Conservation (phyloP, 495 filamentous ascomycete species). For the Chaetomium cochliodes region DNA sequence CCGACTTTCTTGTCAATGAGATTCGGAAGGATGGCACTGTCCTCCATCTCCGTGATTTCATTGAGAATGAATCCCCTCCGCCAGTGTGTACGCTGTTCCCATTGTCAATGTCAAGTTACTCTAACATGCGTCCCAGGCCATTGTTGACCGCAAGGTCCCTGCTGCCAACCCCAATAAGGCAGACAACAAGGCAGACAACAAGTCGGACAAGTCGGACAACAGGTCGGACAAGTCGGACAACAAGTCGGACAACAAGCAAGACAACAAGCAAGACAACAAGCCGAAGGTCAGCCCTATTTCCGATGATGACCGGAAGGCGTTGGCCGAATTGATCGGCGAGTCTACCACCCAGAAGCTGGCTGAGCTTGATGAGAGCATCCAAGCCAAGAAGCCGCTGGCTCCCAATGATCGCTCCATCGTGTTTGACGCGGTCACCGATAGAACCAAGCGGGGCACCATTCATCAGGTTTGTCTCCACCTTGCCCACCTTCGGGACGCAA, state of each 20-base stretch:
- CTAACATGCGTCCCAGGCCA: slow-evolving; percentile 6
- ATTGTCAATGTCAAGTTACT: background rate
- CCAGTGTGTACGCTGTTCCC: slow-evolving; percentile 22
- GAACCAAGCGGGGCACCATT: slow-evolving; percentile 38
- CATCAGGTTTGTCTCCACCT: slow-evolving; percentile 39
- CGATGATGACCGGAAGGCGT: slow-evolving; percentile 23
- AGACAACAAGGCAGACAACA: slow-evolving; percentile 14
- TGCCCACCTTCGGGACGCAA: background rate
- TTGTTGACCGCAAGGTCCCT: background rate
- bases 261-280: slow-evolving; percentile 16
- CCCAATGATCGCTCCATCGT: slow-evolving; percentile 27
- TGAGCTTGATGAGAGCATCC: slow-evolving; percentile 33
- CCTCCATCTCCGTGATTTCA: slow-evolving; percentile 64
- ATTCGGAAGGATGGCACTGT: slow-evolving; percentile 76
- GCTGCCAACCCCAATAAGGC: slow-evolving; percentile 4
- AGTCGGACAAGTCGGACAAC: slow-evolving; percentile 16
- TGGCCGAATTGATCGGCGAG: slow-evolving; percentile 36
- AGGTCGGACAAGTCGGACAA: slow-evolving; percentile 18
- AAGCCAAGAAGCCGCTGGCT: slow-evolving; percentile 29
- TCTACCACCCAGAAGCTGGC: slow-evolving; percentile 37
- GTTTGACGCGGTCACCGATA: slow-evolving; percentile 42
- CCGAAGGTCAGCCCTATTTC: slow-evolving; percentile 20
- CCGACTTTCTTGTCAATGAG: slow-evolving; percentile 94
- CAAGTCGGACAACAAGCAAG: slow-evolving; percentile 19
- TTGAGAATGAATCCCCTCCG: slow-evolving; percentile 41